Percentiles rank a stretch among this genome's conserved stretches.
phyloP scores from a whole-genome alignment of 164 flowering plant species.

The Berberis vulgaris region DNA sequence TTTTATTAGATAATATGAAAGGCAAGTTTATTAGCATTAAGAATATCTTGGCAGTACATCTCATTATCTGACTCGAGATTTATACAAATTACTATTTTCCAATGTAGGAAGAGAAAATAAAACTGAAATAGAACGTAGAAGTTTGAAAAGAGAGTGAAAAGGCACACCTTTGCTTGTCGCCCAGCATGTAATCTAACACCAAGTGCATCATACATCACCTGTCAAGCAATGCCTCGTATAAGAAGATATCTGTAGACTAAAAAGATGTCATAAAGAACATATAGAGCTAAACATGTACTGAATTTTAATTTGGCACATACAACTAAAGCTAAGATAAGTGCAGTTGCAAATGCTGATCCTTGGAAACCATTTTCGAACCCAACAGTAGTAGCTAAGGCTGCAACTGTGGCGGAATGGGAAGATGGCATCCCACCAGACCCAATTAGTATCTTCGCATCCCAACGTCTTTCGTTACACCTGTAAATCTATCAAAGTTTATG shows the following conservation, averaged over 20 bases:
- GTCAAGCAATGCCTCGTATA: slow-evolving; percentile 19
- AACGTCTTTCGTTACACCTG: slow-evolving; percentile 84
- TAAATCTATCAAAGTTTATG: slow-evolving; percentile 36
- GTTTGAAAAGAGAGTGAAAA: neutral
- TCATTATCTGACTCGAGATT: no score
- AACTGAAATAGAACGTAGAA: no score
- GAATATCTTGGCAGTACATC: no score
- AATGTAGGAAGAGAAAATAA: no score
- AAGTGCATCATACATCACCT: slow-evolving; percentile 98
- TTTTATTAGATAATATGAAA: no score
- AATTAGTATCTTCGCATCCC: slow-evolving; percentile 69
- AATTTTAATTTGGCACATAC: slow-evolving; percentile 29
- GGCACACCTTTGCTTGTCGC: slow-evolving; percentile 88
- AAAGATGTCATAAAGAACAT: no score
- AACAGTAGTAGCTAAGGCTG: slow-evolving; percentile 69
- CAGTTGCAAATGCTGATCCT: slow-evolving; percentile 62
- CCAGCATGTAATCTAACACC: slow-evolving; percentile 97
- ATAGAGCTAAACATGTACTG: no score
- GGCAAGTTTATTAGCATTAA: no score
- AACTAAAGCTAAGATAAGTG: slow-evolving; percentile 63
- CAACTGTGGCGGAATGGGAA: slow-evolving; percentile 88
- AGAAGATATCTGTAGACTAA: neutral
- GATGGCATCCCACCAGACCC: slow-evolving; percentile 99
- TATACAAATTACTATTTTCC: no score
- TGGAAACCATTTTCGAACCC: slow-evolving; percentile 85